Evolutionary conservation across 1,284 basidiomycete species (phyloP), one percentile per base, ranked within the genome.

Genomic region (Rhodotorula mucilaginosa): DNA sequence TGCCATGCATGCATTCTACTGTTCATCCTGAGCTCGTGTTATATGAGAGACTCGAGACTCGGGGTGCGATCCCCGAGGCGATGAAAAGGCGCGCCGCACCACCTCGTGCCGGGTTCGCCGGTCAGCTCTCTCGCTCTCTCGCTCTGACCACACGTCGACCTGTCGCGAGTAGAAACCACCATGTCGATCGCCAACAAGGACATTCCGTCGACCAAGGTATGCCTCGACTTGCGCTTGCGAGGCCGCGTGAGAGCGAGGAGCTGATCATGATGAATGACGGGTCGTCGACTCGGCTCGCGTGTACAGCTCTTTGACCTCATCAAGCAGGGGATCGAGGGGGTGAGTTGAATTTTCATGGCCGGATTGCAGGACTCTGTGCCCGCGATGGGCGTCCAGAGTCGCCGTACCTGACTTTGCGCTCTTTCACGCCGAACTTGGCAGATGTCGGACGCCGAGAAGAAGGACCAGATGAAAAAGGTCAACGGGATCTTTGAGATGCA

Each of bases 401-500:
- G n/a, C 3, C 6, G 7, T 8, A 19, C 56, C 60, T 65, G 67
- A 68, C 63, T 5, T 13, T 6, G 58, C 19, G 13, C 57, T 34
- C 46, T 31, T 61, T 61, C 58, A 67, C 65, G 61, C 61, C 63
- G 49, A 61, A 54, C 67, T 56, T 56, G 54, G 54, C 54, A 75
- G 74, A 76, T 77, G 74, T 47, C 57, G 58, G 74, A 74, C 5
- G 59, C 66, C 46, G 77, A 77, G 72, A 70, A 71, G 69, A 76
- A 77, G 64, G 73, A 71, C 19, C 70, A 75, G 26, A 68, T 78
- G 58, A 74, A 77, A 63, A 77, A 78, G 70, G 77, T 77, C 39
- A 79, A 79, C 63, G 78, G 77, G 7, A 76, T 79, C 73, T 79
- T 79, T 64, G 78, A 79, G 71, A 72, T 79, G 71, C 58, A 65